Evolutionary conservation across 1,284 basidiomycete species (phyloP).

Genomic region (Cutaneotrichosporon mucoides): DNA sequence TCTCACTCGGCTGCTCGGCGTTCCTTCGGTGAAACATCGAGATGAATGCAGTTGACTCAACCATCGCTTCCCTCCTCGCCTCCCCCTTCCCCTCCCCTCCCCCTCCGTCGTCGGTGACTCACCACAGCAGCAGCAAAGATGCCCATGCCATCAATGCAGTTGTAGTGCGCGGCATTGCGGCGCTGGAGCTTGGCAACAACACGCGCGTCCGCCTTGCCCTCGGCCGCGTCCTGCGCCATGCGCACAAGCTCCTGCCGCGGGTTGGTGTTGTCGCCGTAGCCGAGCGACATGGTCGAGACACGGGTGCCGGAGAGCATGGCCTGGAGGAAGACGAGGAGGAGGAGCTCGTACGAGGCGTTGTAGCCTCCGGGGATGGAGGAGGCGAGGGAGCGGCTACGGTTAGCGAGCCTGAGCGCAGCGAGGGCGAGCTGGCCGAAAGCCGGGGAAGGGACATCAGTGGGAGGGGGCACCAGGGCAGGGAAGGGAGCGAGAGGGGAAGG

Average conservation of each 20-base stretch:
- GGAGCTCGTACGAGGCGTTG: constrained; percentile 37
- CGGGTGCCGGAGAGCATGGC: constrained; percentile 23
- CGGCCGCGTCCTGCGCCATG: not conserved
- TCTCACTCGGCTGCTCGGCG: too few relatives aligned
- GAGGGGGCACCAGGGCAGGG: too few relatives aligned
- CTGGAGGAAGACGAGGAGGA: constrained; percentile 34
- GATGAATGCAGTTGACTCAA: too few relatives aligned
- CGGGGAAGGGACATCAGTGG: too few relatives aligned
- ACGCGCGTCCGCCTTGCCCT: constrained; percentile 26
- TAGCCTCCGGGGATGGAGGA: constrained; percentile 5
- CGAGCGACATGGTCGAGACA: constrained; percentile 21
- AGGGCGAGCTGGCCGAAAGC: too few relatives aligned
- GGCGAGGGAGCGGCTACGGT: constrained; percentile 1
- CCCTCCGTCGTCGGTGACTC: constrained; percentile 11
- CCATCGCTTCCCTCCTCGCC: too few relatives aligned
- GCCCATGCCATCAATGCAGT: constrained; percentile 32
- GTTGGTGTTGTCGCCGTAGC: constrained; percentile 30
- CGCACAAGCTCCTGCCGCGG: constrained; percentile 19
- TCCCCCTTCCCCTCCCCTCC: too few relatives aligned
- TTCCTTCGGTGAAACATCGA: too few relatives aligned
- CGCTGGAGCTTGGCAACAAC: constrained; percentile 29
- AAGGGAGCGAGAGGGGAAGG: too few relatives aligned
- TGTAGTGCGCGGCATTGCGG: constrained; percentile 34
- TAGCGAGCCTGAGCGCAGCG: not conserved
- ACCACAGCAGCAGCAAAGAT: constrained; percentile 32